These are phyloP conservation scores for Gynandropsis gynandra DNA, from an alignment of 345 rosid species.

Conservation along the genomic window DNA sequence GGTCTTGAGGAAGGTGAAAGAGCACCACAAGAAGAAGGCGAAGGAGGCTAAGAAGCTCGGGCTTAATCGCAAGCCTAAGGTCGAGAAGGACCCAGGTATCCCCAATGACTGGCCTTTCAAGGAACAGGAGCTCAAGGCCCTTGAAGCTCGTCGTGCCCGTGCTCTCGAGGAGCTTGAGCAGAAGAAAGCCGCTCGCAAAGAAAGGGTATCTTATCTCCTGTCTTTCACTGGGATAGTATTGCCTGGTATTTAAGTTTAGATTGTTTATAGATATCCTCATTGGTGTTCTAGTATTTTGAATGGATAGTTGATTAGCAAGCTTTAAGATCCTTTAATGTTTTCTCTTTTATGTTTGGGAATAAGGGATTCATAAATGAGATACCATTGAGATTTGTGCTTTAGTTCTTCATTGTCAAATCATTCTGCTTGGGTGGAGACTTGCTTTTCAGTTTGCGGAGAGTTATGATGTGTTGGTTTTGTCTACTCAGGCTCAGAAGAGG, in stretches of 20 bases:
- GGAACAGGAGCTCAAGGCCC: constrained; percentile 94
- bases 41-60: constrained; percentile 88
- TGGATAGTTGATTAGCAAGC: too few species aligned
- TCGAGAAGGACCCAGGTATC: constrained; percentile 93
- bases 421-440: too few species aligned
- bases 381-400: too few species aligned
- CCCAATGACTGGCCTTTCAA: constrained; percentile 98
- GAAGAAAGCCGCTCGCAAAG: constrained; percentile 83
- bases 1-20: constrained; percentile 79
- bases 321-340: too few species aligned
- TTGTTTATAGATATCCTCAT: too few species aligned
- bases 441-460: too few species aligned
- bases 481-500: constrained; percentile 58
- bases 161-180: constrained; percentile 78
- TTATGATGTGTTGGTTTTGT: background rate
- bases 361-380: too few species aligned
- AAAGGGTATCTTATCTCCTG: constrained; percentile 54
- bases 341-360: too few species aligned
- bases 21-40: constrained; percentile 93
- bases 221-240: too few species aligned
- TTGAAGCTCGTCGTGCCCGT: constrained; percentile 84
- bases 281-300: background rate
- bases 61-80: constrained; percentile 42
- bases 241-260: too few species aligned
- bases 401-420: too few species aligned